Evolutionary conservation across 768 basidiomycete species (phyloP), one percentile per base, ranked within the genome.

Genomic region (Tylopilus intermedius): DNA sequence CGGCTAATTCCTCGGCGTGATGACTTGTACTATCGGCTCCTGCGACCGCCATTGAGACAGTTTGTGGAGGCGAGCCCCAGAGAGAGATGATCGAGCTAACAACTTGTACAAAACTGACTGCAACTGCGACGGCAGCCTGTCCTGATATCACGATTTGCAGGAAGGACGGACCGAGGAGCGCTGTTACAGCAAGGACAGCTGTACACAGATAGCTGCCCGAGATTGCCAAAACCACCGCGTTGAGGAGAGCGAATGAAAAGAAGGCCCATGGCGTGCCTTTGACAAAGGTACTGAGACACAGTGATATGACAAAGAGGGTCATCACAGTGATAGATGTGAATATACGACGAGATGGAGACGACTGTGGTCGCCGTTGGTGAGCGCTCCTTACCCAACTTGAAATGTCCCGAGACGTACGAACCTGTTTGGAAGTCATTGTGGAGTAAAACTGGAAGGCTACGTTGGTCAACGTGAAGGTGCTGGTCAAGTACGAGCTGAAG

Each of bases 61-160:
- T 58, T 49, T 65, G 47, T 58, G 54, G 62, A 56, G 79, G 61
- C 35, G 71, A 69, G 11, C 74, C 72, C 73, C 73, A 75, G 14
- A 88, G 71, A 8, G 85, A 85, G 2, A 79, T 71, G 1, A 75
- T 67, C 8, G 86, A 78, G 53, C 88, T 83, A 32, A 83, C 55
- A 8, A 92, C 77, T 61, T 94, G 90, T 0, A 91, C 83, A 1
- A 75, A 72, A 48, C 90, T 90, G 56, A 94, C 83, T 1, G 81
- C 83, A 11, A 94, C 88, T 0, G 84, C 93, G 2, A 93, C 81
- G 0, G 87, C 89, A 0, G 88, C 92, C 69, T 94, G 90, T 10
- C 90, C 92, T 2, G 90, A 82, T 76, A 94, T 80, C 65, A 88
- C 74, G 24, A 81, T 74, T 65, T 93, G 87, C 47, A 94, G 78